Base-by-base conservation (phyloP, 1,284 basidiomycete species). In the Thelephora terrestris region DNA sequence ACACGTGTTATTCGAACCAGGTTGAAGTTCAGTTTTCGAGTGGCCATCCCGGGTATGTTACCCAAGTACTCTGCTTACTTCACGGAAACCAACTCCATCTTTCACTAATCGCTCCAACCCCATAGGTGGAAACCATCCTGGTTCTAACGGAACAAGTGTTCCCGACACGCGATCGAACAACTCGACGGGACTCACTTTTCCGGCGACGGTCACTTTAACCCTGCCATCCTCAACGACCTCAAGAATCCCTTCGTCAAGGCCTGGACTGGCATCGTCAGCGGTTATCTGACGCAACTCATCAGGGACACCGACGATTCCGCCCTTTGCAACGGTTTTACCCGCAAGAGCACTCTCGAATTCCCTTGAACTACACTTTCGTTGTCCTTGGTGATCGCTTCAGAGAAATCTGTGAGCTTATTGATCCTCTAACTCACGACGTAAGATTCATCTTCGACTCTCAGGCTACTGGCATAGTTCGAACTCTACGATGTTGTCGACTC, bases 391-490 rank as follows among this genome's bases (percentile, higher is more conserved):
- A 83, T 27, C 70, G 84, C 2, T 88, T 85, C 67, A 68, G 79
- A 48, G 80, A 83, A 56, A 78, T 78, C 59, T 79, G 85, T 84
- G 56, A 48, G 76, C 65, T 7, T 7, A 29, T 9, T 4, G 5
- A 9, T 7, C n/a, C 4, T 38, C 12, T 32, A 17, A 32, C 25
- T 34, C 7, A 16, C n/a, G n/a, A 45, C 40, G 10, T 9, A 50
- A 23, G 24, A 2, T 16, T 14, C n/a, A n/a, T n/a, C n/a, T n/a
- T n/a, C n/a, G 12, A 18, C 10, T 34, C 46, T 27, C 55, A 72
- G 78, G 90, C 63, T 89, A 90, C 56, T 89, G 86, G 86, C 86
- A 90, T 60, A 83, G 80, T 54, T 86, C 2, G 77, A 86, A 60
- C 73, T 95, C 18, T 81, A 79, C 57, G 71, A 73, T 51, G 74